phyloP scores from a whole-genome alignment of 768 basidiomycete species.

The Coprinellus micaceus region DNA sequence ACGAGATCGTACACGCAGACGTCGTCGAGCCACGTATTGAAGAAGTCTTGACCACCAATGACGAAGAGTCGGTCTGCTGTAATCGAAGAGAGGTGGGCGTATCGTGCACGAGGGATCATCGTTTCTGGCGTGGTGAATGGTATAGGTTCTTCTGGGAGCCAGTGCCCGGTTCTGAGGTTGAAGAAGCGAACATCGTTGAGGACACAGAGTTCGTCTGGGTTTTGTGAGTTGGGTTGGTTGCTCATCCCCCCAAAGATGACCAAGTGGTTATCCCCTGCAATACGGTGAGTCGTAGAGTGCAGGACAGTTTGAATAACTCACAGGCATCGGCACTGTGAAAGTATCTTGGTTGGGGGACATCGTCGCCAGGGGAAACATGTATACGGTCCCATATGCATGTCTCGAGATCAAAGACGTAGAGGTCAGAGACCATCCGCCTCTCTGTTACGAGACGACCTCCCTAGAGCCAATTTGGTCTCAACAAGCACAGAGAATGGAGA shows the following conservation, averaged over 20 bases:
- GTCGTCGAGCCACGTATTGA: slow-evolving; percentile 91
- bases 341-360: slow-evolving; percentile 80
- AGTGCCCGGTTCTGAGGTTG: slow-evolving; percentile 64
- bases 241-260: slow-evolving; percentile 97
- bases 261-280: slow-evolving; percentile 79
- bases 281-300: slow-evolving; percentile 9
- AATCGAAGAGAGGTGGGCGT: slow-evolving; percentile 90
- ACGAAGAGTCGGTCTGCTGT: slow-evolving; percentile 82
- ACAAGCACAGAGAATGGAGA: neutral
- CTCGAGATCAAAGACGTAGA: slow-evolving; percentile 86
- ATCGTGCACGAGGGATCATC: slow-evolving; percentile 77
- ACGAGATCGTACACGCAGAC: slow-evolving; percentile 84
- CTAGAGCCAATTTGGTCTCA: slow-evolving; percentile 32
- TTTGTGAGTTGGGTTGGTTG: slow-evolving; percentile 64
- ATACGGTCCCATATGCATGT: slow-evolving; percentile 79
- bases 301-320: slow-evolving; percentile 29
- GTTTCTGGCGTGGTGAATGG: slow-evolving; percentile 38
- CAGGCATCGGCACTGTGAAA: slow-evolving; percentile 92
- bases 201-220: slow-evolving; percentile 83
- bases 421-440: slow-evolving; percentile 83
- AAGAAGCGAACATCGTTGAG: slow-evolving; percentile 90
- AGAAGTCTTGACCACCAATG: slow-evolving; percentile 93
- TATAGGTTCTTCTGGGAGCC: slow-evolving; percentile 55
- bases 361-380: slow-evolving; percentile 55
- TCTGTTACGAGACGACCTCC: slow-evolving; percentile 86